These are phyloP conservation scores for Eucalyptus polyanthemos DNA, from an alignment of 345 rosid genomes.

Conservation along the genomic window DNA sequence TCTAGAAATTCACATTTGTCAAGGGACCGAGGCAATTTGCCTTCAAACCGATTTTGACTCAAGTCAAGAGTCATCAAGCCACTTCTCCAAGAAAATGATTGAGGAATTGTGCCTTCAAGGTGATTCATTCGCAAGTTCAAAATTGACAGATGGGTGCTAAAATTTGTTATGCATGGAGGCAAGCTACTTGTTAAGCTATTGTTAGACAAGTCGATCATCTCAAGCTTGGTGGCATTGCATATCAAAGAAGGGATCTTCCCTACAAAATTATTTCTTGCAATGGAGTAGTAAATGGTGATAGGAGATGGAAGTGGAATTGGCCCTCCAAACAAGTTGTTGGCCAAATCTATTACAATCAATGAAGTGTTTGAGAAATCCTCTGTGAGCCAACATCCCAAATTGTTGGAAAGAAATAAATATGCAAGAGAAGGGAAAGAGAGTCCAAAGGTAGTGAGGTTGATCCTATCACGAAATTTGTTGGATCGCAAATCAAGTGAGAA, in stretches of 20 bases:
- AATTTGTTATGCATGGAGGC: background rate
- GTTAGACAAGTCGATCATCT: background rate
- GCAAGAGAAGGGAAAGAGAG: no score
- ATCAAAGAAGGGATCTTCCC: no score
- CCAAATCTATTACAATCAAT: fast-evolving
- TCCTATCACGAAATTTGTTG: background rate
- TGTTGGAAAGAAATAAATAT: no score
- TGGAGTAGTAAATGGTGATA: fast-evolving
- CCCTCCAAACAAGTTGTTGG: no score
- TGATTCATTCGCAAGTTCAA: background rate
- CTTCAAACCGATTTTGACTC: background rate
- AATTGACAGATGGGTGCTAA: background rate
- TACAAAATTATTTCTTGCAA: fast-evolving
- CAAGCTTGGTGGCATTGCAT: background rate
- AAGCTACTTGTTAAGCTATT: background rate
- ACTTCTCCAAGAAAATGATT: background rate
- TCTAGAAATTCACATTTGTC: fast-evolving
- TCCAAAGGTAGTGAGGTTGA: fast-evolving
- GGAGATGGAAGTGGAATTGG: no score
- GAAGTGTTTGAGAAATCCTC: no score
- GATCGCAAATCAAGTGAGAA: fast-evolving
- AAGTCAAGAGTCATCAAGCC: background rate
- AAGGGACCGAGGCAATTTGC: background rate
- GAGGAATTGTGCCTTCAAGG: background rate
- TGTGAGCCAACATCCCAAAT: fast-evolving